Conservation (phyloP, 768 basidiomycete genomes). For the Collybiopsis luxurians region DNA sequence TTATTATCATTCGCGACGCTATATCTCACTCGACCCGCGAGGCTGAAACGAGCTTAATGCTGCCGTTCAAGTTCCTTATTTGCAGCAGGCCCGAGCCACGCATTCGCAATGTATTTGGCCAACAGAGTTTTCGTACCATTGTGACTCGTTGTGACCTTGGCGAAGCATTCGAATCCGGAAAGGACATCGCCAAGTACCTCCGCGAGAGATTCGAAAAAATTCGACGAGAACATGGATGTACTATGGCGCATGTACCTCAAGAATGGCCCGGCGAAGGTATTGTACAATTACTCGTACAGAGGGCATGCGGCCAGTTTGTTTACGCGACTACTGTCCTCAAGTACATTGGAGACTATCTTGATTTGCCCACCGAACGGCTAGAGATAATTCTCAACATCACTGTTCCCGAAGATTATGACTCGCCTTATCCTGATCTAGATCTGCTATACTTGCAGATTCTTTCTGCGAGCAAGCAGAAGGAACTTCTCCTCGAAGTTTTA, state of each 20-base stretch:
- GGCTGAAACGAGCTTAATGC: no score
- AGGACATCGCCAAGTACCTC: background rate
- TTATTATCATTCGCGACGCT: background rate
- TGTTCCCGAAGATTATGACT: no score
- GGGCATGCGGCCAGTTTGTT: constrained; percentile 1
- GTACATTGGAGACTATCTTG: background rate
- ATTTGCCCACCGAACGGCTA: no score
- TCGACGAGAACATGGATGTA: background rate
- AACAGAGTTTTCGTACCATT: background rate
- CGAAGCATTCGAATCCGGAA: background rate
- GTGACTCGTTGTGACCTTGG: background rate
- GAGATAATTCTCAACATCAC: no score
- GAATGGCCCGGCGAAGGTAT: background rate
- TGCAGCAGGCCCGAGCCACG: no score
- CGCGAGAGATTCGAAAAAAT: background rate
- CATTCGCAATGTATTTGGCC: background rate
- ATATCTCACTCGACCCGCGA: no score
- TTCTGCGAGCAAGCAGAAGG: background rate
- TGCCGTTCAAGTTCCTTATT: no score
- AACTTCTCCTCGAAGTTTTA: background rate
- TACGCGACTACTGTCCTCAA: background rate
- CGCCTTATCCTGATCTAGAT: no score
- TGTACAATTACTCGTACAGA: background rate
- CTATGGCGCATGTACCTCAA: background rate
- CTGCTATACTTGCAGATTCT: no score